These are phyloP conservation scores for Raddia distichophylla DNA, from an alignment of 176 grass and related monocot genomes.

Conservation along the genomic window DNA sequence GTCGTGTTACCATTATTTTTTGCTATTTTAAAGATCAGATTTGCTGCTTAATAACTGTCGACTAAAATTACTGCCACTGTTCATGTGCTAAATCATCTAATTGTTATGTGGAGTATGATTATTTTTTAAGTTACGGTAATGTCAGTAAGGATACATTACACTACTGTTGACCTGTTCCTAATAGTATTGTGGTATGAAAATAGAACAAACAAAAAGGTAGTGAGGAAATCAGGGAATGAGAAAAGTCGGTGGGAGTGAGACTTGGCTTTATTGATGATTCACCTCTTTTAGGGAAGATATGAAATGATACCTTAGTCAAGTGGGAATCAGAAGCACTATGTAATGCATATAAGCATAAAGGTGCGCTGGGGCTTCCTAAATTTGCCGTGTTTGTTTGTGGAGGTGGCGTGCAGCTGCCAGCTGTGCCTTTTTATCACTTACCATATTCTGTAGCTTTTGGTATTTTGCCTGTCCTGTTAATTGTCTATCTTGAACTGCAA, in stretches of 20 bases:
- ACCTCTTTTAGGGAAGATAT: slow-evolving; percentile 39
- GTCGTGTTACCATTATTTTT: neutral
- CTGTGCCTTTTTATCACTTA: slow-evolving; percentile 18
- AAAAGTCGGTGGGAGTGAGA: slow-evolving; percentile 19
- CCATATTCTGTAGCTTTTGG: slow-evolving; percentile 28
- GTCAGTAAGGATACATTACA: slow-evolving; percentile 21
- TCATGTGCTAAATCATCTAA: slow-evolving; percentile 21
- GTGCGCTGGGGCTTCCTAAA: slow-evolving; percentile 24
- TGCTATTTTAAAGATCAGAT: slow-evolving; percentile 15
- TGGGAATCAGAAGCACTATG: slow-evolving; percentile 39
- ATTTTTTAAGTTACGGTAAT: neutral
- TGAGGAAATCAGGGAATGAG: slow-evolving; percentile 25
- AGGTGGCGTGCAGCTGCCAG: neutral
- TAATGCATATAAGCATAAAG: slow-evolving; percentile 6
- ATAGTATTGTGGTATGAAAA: slow-evolving; percentile 32
- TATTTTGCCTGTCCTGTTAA: slow-evolving; percentile 27
- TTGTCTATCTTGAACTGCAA: neutral
- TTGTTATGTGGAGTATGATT: neutral
- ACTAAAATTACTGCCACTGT: neutral
- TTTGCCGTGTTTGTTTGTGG: slow-evolving; percentile 28
- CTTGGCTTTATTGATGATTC: slow-evolving; percentile 39
- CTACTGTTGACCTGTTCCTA: slow-evolving; percentile 15
- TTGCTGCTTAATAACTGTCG: neutral
- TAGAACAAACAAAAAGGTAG: slow-evolving; percentile 19
- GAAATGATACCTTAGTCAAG: slow-evolving; percentile 29